Conservation (phyloP, 2,329 filamentous ascomycete genomes). For the Fusarium verrucosum region DNA sequence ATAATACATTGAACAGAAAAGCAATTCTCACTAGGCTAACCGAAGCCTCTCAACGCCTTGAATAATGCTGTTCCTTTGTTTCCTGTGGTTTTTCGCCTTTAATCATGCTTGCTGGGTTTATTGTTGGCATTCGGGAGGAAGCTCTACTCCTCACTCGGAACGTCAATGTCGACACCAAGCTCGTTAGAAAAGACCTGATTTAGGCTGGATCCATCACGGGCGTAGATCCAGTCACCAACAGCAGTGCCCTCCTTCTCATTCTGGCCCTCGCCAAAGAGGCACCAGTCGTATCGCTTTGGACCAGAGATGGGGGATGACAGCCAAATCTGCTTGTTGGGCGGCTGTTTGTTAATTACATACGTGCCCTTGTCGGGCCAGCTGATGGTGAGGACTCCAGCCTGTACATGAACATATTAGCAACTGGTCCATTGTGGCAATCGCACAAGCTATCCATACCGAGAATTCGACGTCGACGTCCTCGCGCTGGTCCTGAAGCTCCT, state of each 20-base stretch:
- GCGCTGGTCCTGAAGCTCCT: conserved; percentile 76
- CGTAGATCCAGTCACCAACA: conserved; percentile 84
- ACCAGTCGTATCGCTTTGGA: conserved; percentile 94
- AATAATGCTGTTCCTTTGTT: conserved; percentile 20
- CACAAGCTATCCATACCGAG: conserved; percentile 66
- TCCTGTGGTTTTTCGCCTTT: conserved; percentile 1
- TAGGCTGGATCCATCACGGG: conserved; percentile 82
- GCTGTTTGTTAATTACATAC: conserved; percentile 98
- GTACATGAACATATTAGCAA: conserved; percentile 26
- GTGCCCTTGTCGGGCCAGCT: conserved; percentile 74
- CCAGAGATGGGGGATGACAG: conserved; percentile 90
- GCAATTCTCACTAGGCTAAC: conserved; percentile 15
- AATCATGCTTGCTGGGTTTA: conserved; percentile 20
- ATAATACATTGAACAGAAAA: conserved; percentile 30
- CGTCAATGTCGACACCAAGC: conserved; percentile 71
- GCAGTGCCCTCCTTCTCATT: conserved; percentile 79
- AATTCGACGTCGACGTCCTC: conserved; percentile 90
- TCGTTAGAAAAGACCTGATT: conserved; percentile 78
- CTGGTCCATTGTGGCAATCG: not conserved
- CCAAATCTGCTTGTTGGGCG: conserved; percentile 98
- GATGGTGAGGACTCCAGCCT: conserved; percentile 89
- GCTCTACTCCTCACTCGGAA: conserved; percentile 43
- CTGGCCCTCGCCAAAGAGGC: conserved; percentile 75
- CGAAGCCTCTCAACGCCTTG: conserved; percentile 34
- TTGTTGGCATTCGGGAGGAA: conserved; percentile 30